These are phyloP conservation scores for Bryum argenteum DNA, from an alignment of 225 moss, liverwort and hornwort species.

Conservation along the genomic window DNA sequence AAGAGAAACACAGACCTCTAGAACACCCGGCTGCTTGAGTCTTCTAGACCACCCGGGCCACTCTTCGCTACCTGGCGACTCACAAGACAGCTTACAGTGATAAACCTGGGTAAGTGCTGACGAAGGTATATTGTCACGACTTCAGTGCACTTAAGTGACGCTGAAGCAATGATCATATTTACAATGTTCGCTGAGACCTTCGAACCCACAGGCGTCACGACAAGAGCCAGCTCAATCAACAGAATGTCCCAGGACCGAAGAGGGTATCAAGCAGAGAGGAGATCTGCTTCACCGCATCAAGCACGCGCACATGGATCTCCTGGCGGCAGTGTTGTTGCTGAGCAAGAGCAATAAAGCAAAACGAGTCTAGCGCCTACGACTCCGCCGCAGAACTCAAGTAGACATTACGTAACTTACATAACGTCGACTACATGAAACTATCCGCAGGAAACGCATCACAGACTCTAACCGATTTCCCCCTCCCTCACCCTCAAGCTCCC, in stretches of 20 bases:
- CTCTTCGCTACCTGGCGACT: slow-evolving; percentile 3
- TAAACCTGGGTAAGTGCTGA: slow-evolving; percentile 17
- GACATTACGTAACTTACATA: background rate
- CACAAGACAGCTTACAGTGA: slow-evolving; percentile 16
- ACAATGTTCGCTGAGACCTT: background rate
- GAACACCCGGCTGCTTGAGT: background rate
- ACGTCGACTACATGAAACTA: background rate
- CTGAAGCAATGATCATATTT: background rate
- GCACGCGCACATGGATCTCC: slow-evolving; percentile 31
- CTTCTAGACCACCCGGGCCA: slow-evolving; percentile 7
- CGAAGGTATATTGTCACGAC: background rate
- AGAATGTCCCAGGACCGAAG: background rate
- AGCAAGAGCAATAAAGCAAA: background rate
- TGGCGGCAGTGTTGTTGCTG: background rate
- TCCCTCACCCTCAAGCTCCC: background rate
- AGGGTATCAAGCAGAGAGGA: background rate
- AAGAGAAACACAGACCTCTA: background rate
- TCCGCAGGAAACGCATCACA: background rate
- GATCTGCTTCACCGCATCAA: slow-evolving; percentile 12
- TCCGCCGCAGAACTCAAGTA: slow-evolving; percentile 2
- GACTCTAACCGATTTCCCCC: background rate
- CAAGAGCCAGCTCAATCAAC: background rate
- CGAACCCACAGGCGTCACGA: background rate
- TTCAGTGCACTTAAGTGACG: background rate
- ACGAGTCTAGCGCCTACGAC: background rate